Base-by-base conservation (phyloP, 768 basidiomycete species). In the Termitomyces sp. region DNA sequence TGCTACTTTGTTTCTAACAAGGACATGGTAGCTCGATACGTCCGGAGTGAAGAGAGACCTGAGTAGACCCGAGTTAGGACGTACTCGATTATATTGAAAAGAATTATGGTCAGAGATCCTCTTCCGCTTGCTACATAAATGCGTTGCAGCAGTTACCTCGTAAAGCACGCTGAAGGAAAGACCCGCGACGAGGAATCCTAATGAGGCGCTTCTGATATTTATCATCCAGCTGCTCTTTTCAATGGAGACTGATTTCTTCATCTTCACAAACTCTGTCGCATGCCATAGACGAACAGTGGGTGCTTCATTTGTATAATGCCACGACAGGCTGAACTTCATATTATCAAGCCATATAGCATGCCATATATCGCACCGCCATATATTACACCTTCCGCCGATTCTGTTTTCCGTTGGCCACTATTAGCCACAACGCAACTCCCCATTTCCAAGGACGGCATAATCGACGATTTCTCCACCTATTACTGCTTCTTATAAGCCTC, bases 51-150 rank as follows among this genome's bases (percentile, higher is more conserved):
- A 50, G 33, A 50, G 34, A 20, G 47, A 18, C 15, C 20, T 3
- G 6, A 22, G 34, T 2, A 22, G 15, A 22, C 20, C 42, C n/a
- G n/a, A n/a, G n/a, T n/a, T n/a, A n/a, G 15, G 55, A 59, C 20
- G 28, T 57, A 59, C 31, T 39, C 57, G 33, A 42, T 54, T 33
- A 56, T 69, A 8, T 67, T 65, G 5, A 6, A 57, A 57, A 10
- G 65, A 67, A 57, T 45, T 66, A 47, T 69, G 66, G 66, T 54
- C 65, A 0, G 54, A 61, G 1, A 61, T 69, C 18, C 50, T 66
- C 6, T 51, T 46, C 12, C 55, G 52, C 18, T 16, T 61, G 6
- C 49, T 61, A 10, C 49, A 41, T 22, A 29, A 56, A 4, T 29
- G 49, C 31, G n/a, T n/a, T n/a, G n/a, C n/a, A 26, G 24, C 53